Percentiles rank a stretch among this genome's conserved stretches.
Conservation (phyloP, 352 stramenopile genomes). For the Pythium scleroteichum region DNA sequence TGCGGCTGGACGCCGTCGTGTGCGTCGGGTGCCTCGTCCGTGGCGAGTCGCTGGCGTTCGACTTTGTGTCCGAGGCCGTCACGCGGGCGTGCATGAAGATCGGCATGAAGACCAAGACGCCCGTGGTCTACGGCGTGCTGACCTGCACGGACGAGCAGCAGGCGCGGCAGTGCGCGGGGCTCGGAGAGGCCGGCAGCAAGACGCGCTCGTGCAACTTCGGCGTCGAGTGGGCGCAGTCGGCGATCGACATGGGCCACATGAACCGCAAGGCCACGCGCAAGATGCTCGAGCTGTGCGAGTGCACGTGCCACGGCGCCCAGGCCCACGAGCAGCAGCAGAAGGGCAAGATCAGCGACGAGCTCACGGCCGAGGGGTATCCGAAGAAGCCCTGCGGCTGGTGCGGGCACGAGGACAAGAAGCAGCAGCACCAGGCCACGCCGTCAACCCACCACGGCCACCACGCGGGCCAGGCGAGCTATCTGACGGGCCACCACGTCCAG, state of each 20-base stretch:
- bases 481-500: slow-evolving; percentile 14
- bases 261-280: slow-evolving; percentile 24
- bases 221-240: slow-evolving; percentile 35
- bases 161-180: slow-evolving; percentile 24
- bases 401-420: slow-evolving; percentile 9
- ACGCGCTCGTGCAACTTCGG: slow-evolving; percentile 28
- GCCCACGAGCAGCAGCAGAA: slow-evolving; percentile 3
- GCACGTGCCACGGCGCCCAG: slow-evolving; percentile 17
- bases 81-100: slow-evolving; percentile 34
- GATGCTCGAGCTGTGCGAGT: slow-evolving; percentile 23
- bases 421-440: neutral
- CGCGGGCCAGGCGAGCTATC: slow-evolving; percentile 6
- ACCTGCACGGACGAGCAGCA: slow-evolving; percentile 25
- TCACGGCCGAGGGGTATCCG: slow-evolving; percentile 9
- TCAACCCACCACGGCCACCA: slow-evolving; percentile 9
- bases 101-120: slow-evolving; percentile 32
- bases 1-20: slow-evolving; percentile 27
- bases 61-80: slow-evolving; percentile 34
- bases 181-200: slow-evolving; percentile 20
- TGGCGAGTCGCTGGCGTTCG: slow-evolving; percentile 26
- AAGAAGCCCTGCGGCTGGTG: slow-evolving; percentile 17
- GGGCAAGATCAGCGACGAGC: slow-evolving; percentile 12
- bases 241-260: slow-evolving; percentile 31
- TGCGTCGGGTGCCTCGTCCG: slow-evolving; percentile 28
- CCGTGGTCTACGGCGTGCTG: slow-evolving; percentile 33